phyloP scores from a whole-genome alignment of 192 early-diverging fungal species.

The Umbelopsis ramanniana region DNA sequence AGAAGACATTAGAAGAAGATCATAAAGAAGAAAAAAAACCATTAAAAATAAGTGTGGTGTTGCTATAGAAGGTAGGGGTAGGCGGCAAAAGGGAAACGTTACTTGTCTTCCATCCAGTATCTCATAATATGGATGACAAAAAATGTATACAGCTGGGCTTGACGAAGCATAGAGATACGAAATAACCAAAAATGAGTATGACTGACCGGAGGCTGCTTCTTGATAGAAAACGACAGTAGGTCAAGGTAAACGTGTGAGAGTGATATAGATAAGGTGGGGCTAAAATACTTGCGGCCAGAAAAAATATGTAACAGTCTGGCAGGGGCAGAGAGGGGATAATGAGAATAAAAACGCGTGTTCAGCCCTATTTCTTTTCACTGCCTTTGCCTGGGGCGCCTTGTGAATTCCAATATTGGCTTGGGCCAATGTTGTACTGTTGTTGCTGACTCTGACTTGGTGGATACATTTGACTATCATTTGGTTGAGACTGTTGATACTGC shows the following conservation, averaged over 20 bases:
- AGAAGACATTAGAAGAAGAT: neutral
- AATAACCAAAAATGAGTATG: neutral
- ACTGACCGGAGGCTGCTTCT: neutral
- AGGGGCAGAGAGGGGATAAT: neutral
- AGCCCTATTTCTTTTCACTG: conserved; percentile 10
- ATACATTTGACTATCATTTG: conserved; percentile 4
- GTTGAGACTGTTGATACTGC: conserved; percentile 12
- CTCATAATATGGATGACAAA: neutral
- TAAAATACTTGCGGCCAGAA: neutral
- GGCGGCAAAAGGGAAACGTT: conserved; percentile 1
- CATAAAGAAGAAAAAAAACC: neutral
- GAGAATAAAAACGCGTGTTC: neutral
- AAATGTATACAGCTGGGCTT: conserved; percentile 3
- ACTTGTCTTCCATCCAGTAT: neutral
- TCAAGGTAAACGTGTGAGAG: neutral
- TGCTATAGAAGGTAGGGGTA: neutral
- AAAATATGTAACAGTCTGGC: conserved; percentile 9
- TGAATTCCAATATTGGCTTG: conserved; percentile 7
- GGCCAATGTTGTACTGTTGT: neutral
- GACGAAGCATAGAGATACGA: neutral
- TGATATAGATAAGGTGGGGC: neutral
- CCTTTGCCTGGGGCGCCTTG: neutral
- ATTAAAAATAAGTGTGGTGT: neutral
- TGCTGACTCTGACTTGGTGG: neutral
- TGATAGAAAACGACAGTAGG: neutral